Evolutionary conservation across 441 rosid genomes (phyloP), one percentile per base, ranked within the genome.

Genomic region (Pelargonium exstipulatum): DNA sequence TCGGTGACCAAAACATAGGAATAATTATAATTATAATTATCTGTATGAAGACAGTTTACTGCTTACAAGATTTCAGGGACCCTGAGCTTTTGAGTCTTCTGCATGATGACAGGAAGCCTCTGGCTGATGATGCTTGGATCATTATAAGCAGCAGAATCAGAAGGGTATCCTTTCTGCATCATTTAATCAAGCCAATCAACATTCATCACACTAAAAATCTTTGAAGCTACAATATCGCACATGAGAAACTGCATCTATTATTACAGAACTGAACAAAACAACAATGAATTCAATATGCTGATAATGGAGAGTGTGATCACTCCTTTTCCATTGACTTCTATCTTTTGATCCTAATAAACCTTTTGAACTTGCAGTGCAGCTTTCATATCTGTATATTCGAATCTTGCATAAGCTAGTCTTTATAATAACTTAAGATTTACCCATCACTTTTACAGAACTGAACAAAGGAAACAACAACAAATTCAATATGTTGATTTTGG

Each of bases 41-140:
- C 60, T 66, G 67, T 72, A 68, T 18, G 71, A 64, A 63, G 71
- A 73, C 53, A 70, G 64, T 46, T 32, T 69, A 73, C 79, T 77
- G 76, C 75, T 78, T 76, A 81, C 62, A 65, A 70, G 43, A 78
- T 80, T 72, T 73, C 75, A 26, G 79, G 85, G 72, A 90, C 68
- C 79, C 79, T 79, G 73, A 91, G 89, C 86, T 85, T 90, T 71
- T 87, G 91, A 67, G 86, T 86, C 78, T 75, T 83, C 55, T 81
- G 86, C 85, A 82, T 83, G 80, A 90, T 68, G 73, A 87, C 84
- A 12, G 96, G 96, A 71, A 91, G 95, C 84, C 87, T 91, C 82
- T 90, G 88, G 77, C 89, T 83, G 76, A 91, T 85, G 74, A 76
- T 73, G 80, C 94, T 89, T 45, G 96, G 99, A 83, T 91, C 99